phyloP scores from a whole-genome alignment of 106 monocot genomes.

The Iris macrosiphon region DNA sequence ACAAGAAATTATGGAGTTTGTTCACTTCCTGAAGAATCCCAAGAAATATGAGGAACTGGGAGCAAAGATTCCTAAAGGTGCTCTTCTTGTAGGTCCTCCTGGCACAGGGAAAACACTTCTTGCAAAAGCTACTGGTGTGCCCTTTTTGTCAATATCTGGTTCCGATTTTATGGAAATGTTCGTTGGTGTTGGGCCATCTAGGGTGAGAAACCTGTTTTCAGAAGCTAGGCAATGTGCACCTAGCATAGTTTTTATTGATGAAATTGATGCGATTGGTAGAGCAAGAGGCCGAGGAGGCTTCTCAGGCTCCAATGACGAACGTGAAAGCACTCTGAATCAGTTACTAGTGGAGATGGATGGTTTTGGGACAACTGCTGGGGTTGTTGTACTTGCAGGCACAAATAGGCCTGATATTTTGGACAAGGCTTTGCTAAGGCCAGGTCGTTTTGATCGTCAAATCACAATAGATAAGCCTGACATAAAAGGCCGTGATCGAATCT shows the following conservation, averaged over 20 bases:
- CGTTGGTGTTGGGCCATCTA: constrained; percentile 95
- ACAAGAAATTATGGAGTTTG: constrained; percentile 99
- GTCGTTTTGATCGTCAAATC: constrained; percentile 91
- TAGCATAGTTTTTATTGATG: constrained; percentile 92
- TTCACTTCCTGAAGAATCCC: constrained; percentile 92
- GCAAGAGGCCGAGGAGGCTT: constrained; percentile 87
- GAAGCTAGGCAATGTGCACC: constrained; percentile 93
- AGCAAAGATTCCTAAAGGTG: constrained; percentile 98
- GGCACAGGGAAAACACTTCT: constrained; percentile 98
- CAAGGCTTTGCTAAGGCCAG: constrained; percentile 89
- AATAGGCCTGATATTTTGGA: constrained; percentile 92
- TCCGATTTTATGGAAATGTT: constrained; percentile 99
- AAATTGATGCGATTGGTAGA: constrained; percentile 89
- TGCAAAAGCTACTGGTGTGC: constrained; percentile 93
- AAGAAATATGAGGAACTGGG: constrained; percentile 96
- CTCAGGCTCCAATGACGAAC: constrained; percentile 84
- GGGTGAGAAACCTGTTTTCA: constrained; percentile 86
- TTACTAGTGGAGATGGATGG: constrained; percentile 96
- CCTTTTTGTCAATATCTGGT: constrained; percentile 95
- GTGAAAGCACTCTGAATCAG: constrained; percentile 90
- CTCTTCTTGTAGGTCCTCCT: constrained; percentile 96
- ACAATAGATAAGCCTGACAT: constrained; percentile 90
- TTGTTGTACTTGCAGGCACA: constrained; percentile 89
- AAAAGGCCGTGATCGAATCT: constrained; percentile 90
- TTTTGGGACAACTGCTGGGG: constrained; percentile 92